Conservation (phyloP, 1,284 basidiomycete genomes). For the Naganishia liquefaciens region DNA sequence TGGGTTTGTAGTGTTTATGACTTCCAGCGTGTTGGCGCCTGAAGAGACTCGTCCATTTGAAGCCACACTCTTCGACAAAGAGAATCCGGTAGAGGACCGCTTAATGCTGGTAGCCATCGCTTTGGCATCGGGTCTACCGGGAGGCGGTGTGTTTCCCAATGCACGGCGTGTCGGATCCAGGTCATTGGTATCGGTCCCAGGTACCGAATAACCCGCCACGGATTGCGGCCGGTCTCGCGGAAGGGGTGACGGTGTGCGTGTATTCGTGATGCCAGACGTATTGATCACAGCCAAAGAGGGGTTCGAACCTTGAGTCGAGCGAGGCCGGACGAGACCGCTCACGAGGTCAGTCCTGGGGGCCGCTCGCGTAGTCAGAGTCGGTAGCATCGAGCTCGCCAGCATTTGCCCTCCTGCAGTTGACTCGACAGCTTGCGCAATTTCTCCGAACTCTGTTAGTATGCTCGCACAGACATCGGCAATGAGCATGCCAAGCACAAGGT, state of each 20-base stretch:
- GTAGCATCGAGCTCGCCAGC: slow-evolving; percentile 30
- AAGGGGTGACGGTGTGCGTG: slow-evolving; percentile 16
- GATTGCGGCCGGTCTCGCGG: slow-evolving; percentile 20
- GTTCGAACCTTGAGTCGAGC: slow-evolving; percentile 27
- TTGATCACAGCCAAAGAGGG: slow-evolving; percentile 28
- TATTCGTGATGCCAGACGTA: slow-evolving; percentile 17
- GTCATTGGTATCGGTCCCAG: background rate
- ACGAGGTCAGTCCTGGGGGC: background rate
- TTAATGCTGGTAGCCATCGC: slow-evolving; percentile 24
- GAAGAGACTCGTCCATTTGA: slow-evolving; percentile 10
- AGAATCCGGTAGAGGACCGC: slow-evolving; percentile 31
- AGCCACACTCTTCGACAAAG: slow-evolving; percentile 18
- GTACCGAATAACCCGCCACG: slow-evolving; percentile 5
- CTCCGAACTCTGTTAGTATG: slow-evolving; percentile 34
- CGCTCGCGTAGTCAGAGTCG: slow-evolving; percentile 27
- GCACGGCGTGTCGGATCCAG: slow-evolving; percentile 18
- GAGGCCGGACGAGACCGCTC: slow-evolving; percentile 10
- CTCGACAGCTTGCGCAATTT: slow-evolving; percentile 33
- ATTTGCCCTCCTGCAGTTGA: slow-evolving; percentile 28
- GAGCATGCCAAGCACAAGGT: slow-evolving; percentile 34
- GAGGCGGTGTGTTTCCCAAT: slow-evolving; percentile 26
- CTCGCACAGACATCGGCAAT: slow-evolving; percentile 35
- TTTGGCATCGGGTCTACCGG: slow-evolving; percentile 24
- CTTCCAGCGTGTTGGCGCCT: slow-evolving; percentile 22
- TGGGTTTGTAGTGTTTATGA: slow-evolving; percentile 26